These are phyloP conservation scores for Arabidopsis lyrata DNA, from an alignment of 441 rosid species.

Conservation along the genomic window DNA sequence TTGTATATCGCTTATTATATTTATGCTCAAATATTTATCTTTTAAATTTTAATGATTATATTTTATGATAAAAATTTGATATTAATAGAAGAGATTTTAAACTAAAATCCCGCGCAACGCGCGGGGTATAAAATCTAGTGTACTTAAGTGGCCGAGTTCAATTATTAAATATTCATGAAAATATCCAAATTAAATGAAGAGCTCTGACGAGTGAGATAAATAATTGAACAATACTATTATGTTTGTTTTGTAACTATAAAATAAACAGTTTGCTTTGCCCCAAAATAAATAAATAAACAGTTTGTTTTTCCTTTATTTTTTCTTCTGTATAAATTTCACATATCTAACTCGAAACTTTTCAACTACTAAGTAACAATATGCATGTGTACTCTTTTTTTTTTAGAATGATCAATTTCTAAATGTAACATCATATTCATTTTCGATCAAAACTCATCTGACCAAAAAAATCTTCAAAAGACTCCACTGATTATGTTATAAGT, in stretches of 20 bases:
- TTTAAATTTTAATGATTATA: too few species aligned
- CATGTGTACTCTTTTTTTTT: background rate
- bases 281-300: too few species aligned
- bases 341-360: background rate
- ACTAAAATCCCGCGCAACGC: too few species aligned
- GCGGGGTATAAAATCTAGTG: too few species aligned
- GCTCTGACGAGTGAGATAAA: conserved; percentile 19
- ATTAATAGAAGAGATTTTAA: too few species aligned
- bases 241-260: background rate
- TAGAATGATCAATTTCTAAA: background rate
- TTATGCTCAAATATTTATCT: too few species aligned
- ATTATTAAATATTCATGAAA: conserved; percentile 27
- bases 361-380: background rate
- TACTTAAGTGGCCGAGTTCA: conserved; percentile 22
- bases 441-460: background rate
- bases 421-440: background rate
- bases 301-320: background rate
- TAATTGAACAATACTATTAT: background rate
- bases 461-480: background rate
- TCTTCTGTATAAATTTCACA: background rate
- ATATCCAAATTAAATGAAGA: conserved; percentile 9
- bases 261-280: too few species aligned
- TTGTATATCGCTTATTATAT: too few species aligned
- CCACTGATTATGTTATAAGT: background rate
- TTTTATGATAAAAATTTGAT: too few species aligned